Base-by-base conservation (phyloP, 768 basidiomycete species). In the Rubroboletus satanas region DNA sequence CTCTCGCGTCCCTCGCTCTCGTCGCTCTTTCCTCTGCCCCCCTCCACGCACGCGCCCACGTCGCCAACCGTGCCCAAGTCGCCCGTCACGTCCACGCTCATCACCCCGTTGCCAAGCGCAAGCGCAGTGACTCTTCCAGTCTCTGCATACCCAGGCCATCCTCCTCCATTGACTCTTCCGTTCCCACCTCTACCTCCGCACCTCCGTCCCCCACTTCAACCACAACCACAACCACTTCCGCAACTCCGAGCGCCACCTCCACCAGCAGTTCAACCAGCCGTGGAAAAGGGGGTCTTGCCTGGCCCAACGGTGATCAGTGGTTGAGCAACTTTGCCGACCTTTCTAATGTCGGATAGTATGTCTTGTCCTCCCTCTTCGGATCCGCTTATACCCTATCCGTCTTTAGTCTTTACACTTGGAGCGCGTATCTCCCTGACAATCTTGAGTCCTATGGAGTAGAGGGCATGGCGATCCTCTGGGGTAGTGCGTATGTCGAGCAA, bases 381-480 rank as follows among this genome's bases (percentile, higher is more conserved):
- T 42, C 41, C 18, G 35, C 18, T 50, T 33, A 45, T 47, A 18
- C 45, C 38, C 54, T 18, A 0, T 35, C 7, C 7, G n/a, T 38
- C 1, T 9, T 38, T 48, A 79, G 79, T 12, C 46, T 85, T 37
- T 90, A 90, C 71, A 81, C 77, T 32, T 95, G 93, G 93, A 71
- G 74, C 31, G 74, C 83, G 7, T 63, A 58, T 54, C 68, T 68
- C 46, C 80, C 85, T 31, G 23, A 48, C 15, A 59, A 61, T 0
- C 18, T 65, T 4, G 77, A 38, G 2, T 0, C 21, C 7, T 5
- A 12, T 21, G 84, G 83, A 17, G 64, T 85, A 12, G 57, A 75
- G 1, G 80, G 68, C 59, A 73, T 80, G 35, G 79, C 86, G 21
- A 87, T 88, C 86, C 68, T 90, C 1, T 93, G 88, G 89, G 84